phyloP scores from a whole-genome alignment of 1,284 basidiomycete species.

The Rhizoctonia solani region DNA sequence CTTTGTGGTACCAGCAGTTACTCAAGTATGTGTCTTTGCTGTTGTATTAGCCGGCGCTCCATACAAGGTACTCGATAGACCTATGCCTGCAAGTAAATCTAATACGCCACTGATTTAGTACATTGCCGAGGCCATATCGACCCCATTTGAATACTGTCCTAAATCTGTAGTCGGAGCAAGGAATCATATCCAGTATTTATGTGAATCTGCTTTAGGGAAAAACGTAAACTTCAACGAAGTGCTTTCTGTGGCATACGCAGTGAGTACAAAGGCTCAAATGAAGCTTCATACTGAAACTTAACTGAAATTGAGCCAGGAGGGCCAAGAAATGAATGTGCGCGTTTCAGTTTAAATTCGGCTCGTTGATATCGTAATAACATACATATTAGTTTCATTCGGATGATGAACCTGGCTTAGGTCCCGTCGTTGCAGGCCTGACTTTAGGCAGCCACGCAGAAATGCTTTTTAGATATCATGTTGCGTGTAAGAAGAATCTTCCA shows the following conservation, averaged over 20 bases:
- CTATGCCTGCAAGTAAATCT: not conserved
- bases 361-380: not conserved
- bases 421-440: conserved; percentile 24
- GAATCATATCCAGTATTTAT: conserved; percentile 9
- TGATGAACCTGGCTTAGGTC: conserved; percentile 24
- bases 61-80: conserved; percentile 18
- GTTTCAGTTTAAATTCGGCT: not conserved
- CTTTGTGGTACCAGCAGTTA: not conserved
- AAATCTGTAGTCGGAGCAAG: not conserved
- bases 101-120: not conserved
- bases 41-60: conserved; percentile 18
- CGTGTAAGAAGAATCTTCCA: conserved; percentile 17
- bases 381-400: conserved; percentile 26
- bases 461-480: conserved; percentile 19
- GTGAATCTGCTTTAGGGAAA: not conserved
- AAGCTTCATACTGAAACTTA: not conserved
- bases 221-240: conserved; percentile 13
- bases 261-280: not conserved
- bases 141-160: conserved; percentile 27
- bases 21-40: not conserved
- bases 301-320: not conserved
- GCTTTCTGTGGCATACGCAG: conserved; percentile 30
- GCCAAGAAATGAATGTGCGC: conserved; percentile 33
- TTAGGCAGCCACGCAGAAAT: conserved; percentile 24
- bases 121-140: conserved; percentile 22